Evolutionary conservation across 2,329 filamentous ascomycete species (phyloP).

Genomic region (Botryotinia globosa): DNA sequence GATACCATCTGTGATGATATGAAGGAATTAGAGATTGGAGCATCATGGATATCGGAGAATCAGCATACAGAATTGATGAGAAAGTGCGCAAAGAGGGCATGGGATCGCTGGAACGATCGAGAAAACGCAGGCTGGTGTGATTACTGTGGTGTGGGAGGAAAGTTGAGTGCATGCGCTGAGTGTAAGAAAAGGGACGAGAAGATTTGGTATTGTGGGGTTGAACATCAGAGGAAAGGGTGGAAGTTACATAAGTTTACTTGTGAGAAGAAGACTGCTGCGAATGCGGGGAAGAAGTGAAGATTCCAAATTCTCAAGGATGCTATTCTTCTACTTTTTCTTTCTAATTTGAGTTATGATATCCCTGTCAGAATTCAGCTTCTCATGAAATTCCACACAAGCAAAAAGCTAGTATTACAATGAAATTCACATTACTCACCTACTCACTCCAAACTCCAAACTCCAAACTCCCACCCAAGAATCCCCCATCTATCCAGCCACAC

Average conservation of each 20-base stretch:
- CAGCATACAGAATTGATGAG: not conserved
- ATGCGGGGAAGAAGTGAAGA: not conserved
- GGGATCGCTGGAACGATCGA: not conserved
- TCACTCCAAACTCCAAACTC: too few relatives aligned
- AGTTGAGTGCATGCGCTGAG: not conserved
- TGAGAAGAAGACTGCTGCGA: not conserved
- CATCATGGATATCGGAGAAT: not conserved
- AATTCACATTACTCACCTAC: too few relatives aligned
- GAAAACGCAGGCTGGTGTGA: not conserved
- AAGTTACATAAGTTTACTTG: not conserved
- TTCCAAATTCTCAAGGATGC: not conserved
- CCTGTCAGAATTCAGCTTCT: too few relatives aligned
- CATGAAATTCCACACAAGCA: too few relatives aligned
- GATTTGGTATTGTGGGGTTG: not conserved
- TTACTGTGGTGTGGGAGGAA: not conserved
- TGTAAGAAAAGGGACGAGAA: not conserved
- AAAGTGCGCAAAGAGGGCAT: not conserved
- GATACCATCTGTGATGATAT: constrained; percentile 1
- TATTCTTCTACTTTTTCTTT: not conserved
- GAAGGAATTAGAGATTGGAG: not conserved
- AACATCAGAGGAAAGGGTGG: not conserved
- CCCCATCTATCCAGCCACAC: too few relatives aligned
- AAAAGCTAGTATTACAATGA: too few relatives aligned
- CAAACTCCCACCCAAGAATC: too few relatives aligned
- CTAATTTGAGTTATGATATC: not conserved